Percentiles rank a stretch among this genome's conserved stretches.
These are phyloP conservation scores for Discostella stelligera DNA, from an alignment of 352 stramenopile species.

Conservation along the genomic window DNA sequence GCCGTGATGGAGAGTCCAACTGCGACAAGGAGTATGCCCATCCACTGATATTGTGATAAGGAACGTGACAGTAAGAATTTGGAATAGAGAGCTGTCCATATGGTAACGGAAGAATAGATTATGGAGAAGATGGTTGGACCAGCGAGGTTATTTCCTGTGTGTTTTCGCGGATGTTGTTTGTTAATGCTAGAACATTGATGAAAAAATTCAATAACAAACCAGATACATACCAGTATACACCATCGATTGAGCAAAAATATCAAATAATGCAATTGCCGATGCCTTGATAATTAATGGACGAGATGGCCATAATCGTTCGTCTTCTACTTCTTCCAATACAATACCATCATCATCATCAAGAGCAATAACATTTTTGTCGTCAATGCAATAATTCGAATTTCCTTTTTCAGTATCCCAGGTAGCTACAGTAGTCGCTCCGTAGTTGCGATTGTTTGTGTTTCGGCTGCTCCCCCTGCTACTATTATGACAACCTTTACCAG, in stretches of 20 bases:
- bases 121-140: slow-evolving; percentile 80
- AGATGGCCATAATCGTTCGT: slow-evolving; percentile 41
- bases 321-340: slow-evolving; percentile 17
- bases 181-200: no score
- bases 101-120: slow-evolving; percentile 73
- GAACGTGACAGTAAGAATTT: slow-evolving; percentile 58
- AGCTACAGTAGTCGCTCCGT: background rate
- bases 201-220: no score
- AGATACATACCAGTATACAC: slow-evolving; percentile 62
- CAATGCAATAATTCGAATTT: background rate
- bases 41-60: slow-evolving; percentile 61
- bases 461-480: background rate
- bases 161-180: no score
- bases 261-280: slow-evolving; percentile 62
- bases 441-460: background rate
- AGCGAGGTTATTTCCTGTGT: slow-evolving; percentile 52
- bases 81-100: slow-evolving; percentile 71
- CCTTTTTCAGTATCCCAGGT: background rate
- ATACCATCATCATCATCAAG: background rate
- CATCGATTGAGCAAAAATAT: slow-evolving; percentile 67
- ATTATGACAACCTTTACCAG: no score
- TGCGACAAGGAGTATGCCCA: slow-evolving; percentile 63
- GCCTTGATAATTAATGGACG: slow-evolving; percentile 38
- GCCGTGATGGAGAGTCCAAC: slow-evolving; percentile 65
- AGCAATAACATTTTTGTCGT: background rate